A percentile compares a stretch with the other conserved stretches of the same genome.
Evolutionary conservation across 768 basidiomycete species (phyloP).

Genomic region (Termitomyces sp.): DNA sequence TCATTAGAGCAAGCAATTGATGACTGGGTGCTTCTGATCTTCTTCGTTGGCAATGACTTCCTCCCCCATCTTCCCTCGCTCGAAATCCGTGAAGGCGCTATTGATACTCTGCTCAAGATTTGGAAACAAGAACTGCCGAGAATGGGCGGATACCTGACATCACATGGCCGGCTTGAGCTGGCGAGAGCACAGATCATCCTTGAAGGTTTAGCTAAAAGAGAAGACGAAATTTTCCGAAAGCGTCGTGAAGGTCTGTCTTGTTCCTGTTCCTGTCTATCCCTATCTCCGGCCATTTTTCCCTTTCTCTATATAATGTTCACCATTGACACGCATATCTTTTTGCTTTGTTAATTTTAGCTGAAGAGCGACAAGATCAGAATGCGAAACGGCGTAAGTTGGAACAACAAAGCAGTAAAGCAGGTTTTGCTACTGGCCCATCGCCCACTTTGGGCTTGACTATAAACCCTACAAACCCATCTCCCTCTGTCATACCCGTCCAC

Average conservation of each 20-base stretch:
- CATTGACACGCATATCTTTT: constrained; percentile 22
- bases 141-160: constrained; percentile 97
- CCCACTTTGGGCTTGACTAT: constrained; percentile 43
- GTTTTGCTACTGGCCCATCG: constrained; percentile 41
- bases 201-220: constrained; percentile 88
- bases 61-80: constrained; percentile 95
- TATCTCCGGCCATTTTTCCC: constrained; percentile 9
- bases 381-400: constrained; percentile 81
- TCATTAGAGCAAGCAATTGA: constrained; percentile 95
- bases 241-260: constrained; percentile 81
- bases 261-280: constrained; percentile 12
- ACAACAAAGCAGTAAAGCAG: constrained; percentile 36
- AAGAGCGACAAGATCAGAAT: constrained; percentile 90
- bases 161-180: constrained; percentile 86
- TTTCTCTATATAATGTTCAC: constrained; percentile 16
- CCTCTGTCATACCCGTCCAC: constrained; percentile 32
- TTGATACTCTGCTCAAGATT: constrained; percentile 93
- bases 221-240: constrained; percentile 93
- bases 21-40: constrained; percentile 99
- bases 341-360: constrained; percentile 56
- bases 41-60: constrained; percentile 99
- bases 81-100: constrained; percentile 99
- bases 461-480: constrained; percentile 34
- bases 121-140: constrained; percentile 91
- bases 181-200: constrained; percentile 89